Evolutionary conservation across 768 basidiomycete genomes (phyloP).

Genomic region (Suillus occidentalis): DNA sequence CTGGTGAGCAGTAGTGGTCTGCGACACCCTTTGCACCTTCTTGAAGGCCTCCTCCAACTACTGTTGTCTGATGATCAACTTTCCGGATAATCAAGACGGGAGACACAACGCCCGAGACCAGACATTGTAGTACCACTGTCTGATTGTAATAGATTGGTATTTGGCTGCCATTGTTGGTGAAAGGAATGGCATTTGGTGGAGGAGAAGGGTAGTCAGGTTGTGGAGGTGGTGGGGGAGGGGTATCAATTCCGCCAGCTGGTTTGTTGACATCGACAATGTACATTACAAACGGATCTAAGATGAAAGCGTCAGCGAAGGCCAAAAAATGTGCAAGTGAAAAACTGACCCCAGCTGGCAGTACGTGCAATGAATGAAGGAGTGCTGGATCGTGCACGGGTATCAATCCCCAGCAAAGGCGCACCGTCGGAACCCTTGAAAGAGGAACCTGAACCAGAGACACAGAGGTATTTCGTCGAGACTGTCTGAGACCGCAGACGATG

Average conservation of each 20-base stretch:
- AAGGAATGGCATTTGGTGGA: constrained; percentile 86
- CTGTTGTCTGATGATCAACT: constrained; percentile 87
- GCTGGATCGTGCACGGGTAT: constrained; percentile 65
- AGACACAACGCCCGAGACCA: constrained; percentile 91
- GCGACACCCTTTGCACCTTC: constrained; percentile 85
- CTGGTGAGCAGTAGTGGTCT: constrained; percentile 77
- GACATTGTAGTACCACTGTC: constrained; percentile 91
- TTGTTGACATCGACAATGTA: constrained; percentile 95
- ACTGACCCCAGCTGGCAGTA: constrained; percentile 85
- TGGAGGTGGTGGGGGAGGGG: constrained; percentile 77
- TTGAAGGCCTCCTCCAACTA: constrained; percentile 87
- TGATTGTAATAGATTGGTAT: constrained; percentile 97
- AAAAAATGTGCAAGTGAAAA: constrained; percentile 14
- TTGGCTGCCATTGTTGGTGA: constrained; percentile 79
- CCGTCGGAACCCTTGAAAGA: constrained; percentile 95
- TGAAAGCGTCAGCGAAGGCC: constrained; percentile 2
- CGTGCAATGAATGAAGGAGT: constrained; percentile 88
- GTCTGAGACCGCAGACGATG: constrained; percentile 95
- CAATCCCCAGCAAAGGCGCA: constrained; percentile 77
- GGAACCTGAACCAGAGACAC: constrained; percentile 90
- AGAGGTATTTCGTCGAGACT: constrained; percentile 93
- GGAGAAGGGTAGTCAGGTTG: constrained; percentile 90
- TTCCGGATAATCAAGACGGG: constrained; percentile 93
- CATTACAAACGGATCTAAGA: constrained; percentile 87
- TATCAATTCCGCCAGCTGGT: constrained; percentile 73